phyloP scores from a whole-genome alignment of 2,329 filamentous ascomycete species.

The Hymenoscyphus albidus region DNA sequence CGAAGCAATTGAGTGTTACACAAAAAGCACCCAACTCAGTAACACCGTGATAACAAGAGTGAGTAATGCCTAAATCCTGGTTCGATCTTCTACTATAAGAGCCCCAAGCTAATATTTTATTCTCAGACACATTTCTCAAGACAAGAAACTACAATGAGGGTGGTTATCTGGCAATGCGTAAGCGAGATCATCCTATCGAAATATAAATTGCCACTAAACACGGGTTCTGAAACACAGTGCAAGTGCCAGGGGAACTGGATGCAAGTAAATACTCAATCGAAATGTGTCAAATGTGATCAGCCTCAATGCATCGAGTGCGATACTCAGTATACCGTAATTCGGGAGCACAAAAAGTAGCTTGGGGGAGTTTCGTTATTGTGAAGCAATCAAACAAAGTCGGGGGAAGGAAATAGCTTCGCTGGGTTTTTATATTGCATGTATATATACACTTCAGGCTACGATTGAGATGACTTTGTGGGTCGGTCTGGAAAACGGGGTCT shows the following conservation, averaged over 20 bases:
- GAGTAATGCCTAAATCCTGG: not conserved
- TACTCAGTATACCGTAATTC: not conserved
- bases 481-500: too few species aligned
- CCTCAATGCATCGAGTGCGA: not conserved
- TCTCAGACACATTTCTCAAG: not conserved
- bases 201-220: not conserved
- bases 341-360: not conserved
- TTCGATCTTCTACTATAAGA: not conserved
- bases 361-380: not conserved
- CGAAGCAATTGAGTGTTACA: not conserved
- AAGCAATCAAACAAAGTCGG: not conserved
- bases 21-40: not conserved
- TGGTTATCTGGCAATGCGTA: not conserved
- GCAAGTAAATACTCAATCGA: not conserved
- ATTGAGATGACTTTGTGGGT: not conserved
- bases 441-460: not conserved
- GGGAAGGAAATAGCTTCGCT: not conserved
- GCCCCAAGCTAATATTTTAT: not conserved
- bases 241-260: slow-evolving; percentile 1
- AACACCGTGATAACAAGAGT: not conserved
- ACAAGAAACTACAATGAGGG: not conserved
- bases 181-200: not conserved
- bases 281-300: not conserved
- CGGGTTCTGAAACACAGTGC: not conserved
- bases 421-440: not conserved